phyloP scores from a whole-genome alignment of 1,284 basidiomycete species.

The Puccinia polysora region DNA sequence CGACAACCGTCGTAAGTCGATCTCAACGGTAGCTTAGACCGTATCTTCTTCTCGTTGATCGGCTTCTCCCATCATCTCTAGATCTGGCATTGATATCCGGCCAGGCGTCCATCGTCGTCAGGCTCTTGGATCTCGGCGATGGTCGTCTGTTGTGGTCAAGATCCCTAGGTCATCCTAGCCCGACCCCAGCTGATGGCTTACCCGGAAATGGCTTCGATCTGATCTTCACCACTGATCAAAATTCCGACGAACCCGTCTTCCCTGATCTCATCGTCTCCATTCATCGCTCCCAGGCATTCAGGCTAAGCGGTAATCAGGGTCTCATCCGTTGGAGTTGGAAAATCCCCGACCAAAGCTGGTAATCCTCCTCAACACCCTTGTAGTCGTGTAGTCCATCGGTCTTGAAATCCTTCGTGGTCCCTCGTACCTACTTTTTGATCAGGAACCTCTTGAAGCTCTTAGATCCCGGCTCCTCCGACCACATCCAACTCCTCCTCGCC shows the following conservation, averaged over 20 bases:
- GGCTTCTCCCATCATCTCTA: not conserved
- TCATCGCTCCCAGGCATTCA: not conserved
- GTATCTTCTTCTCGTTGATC: not conserved
- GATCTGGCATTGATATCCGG: slow-evolving; percentile 38
- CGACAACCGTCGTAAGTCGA: slow-evolving; percentile 25
- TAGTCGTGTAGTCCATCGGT: not conserved
- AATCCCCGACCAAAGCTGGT: slow-evolving; percentile 11
- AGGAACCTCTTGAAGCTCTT: slow-evolving; percentile 23
- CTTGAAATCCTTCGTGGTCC: not conserved
- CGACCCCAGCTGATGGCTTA: not conserved
- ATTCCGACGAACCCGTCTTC: slow-evolving; percentile 16
- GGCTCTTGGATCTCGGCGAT: slow-evolving; percentile 18
- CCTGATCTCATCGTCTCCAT: slow-evolving; percentile 33
- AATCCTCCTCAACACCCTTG: not conserved
- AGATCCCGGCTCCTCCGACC: not conserved
- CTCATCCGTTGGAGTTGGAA: slow-evolving; percentile 32
- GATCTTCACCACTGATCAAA: slow-evolving; percentile 37
- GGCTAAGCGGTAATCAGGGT: slow-evolving; percentile 22
- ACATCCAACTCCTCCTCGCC: slow-evolving; percentile 25
- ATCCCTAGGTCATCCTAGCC: not conserved
- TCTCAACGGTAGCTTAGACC: not conserved
- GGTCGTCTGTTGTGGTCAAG: slow-evolving; percentile 35
- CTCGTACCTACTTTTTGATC: not conserved
- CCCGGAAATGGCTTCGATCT: slow-evolving; percentile 4
- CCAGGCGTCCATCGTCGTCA: not conserved